A percentile compares a stretch with the other conserved stretches of the same genome.
Conservation (phyloP, 2,329 filamentous ascomycete genomes). For the Botryotinia globosa region DNA sequence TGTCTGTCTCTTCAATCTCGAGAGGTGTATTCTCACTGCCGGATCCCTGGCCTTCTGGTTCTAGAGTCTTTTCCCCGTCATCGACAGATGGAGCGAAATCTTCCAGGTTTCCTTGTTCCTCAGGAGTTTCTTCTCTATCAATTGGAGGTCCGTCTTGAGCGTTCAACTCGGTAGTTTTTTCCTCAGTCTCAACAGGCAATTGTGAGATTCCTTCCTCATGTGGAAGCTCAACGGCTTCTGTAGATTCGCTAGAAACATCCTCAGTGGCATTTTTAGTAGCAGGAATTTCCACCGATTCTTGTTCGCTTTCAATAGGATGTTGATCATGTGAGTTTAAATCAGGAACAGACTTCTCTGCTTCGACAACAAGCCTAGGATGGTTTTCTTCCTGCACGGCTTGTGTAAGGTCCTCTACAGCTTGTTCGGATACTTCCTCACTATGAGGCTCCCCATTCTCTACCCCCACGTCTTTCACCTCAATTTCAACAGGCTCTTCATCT, state of each 20-base stretch:
- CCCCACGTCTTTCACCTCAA: background rate
- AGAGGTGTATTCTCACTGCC: background rate
- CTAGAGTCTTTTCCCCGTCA: no score
- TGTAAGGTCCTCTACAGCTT: background rate
- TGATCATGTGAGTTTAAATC: background rate
- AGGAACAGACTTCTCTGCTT: background rate
- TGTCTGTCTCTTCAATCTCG: background rate
- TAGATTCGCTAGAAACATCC: background rate
- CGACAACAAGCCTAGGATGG: background rate
- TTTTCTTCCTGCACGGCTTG: background rate
- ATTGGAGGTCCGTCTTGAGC: no score
- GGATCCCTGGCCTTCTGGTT: background rate
- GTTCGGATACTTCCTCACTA: background rate
- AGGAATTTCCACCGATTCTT: background rate
- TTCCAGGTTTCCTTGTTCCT: background rate
- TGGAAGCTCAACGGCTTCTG: no score
- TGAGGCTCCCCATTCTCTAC: fast-evolving
- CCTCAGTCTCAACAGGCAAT: background rate
- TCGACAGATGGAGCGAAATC: background rate
- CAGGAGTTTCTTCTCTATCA: fast-evolving
- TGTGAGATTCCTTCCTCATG: background rate
- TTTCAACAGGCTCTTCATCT: background rate
- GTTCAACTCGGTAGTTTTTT: background rate
- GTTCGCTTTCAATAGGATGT: background rate
- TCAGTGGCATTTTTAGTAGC: background rate